Conservation (phyloP, 2,329 filamentous ascomycete genomes). For the Paecilomyces fulvus region DNA sequence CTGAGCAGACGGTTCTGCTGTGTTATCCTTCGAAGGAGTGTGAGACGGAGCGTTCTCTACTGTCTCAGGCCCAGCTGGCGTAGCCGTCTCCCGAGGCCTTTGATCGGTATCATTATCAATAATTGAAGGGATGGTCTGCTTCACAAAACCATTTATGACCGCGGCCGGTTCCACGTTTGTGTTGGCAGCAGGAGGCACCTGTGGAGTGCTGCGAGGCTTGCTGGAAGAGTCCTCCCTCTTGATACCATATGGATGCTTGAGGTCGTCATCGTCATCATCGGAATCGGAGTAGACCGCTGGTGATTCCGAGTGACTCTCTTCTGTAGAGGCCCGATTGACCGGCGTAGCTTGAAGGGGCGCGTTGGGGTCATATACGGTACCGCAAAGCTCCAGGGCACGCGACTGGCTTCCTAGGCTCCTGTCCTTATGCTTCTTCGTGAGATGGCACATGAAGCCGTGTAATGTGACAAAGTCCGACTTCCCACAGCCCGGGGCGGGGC, state of each 20-base stretch:
- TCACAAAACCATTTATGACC: slow-evolving; percentile 21
- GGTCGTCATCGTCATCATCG: slow-evolving; percentile 2
- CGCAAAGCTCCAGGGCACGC: slow-evolving; percentile 31
- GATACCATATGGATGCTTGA: background rate
- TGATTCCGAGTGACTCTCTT: slow-evolving; percentile 26
- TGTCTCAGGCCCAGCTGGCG: slow-evolving; percentile 12
- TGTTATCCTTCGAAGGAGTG: background rate
- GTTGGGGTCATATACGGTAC: slow-evolving; percentile 29
- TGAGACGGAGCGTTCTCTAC: background rate
- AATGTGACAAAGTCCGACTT: slow-evolving; percentile 35
- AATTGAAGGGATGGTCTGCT: slow-evolving; percentile 33
- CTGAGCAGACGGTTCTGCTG: background rate
- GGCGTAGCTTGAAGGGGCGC: slow-evolving; percentile 25
- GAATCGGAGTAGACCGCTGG: slow-evolving; percentile 12
- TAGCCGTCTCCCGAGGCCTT: slow-evolving; percentile 14
- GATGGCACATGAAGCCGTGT: slow-evolving; percentile 35
- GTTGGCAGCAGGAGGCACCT: slow-evolving; percentile 7
- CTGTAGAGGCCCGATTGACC: slow-evolving; percentile 25
- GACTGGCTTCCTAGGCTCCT: slow-evolving; percentile 32
- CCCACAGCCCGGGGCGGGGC: slow-evolving; percentile 28
- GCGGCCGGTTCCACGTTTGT: slow-evolving; percentile 9
- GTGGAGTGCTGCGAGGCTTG: background rate
- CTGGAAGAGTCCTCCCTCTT: slow-evolving; percentile 1
- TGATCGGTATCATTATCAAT: slow-evolving; percentile 26
- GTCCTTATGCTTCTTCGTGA: slow-evolving; percentile 36